These are phyloP conservation scores for Candida ortonii DNA, from an alignment of 805 yeast species.

Conservation along the genomic window DNA sequence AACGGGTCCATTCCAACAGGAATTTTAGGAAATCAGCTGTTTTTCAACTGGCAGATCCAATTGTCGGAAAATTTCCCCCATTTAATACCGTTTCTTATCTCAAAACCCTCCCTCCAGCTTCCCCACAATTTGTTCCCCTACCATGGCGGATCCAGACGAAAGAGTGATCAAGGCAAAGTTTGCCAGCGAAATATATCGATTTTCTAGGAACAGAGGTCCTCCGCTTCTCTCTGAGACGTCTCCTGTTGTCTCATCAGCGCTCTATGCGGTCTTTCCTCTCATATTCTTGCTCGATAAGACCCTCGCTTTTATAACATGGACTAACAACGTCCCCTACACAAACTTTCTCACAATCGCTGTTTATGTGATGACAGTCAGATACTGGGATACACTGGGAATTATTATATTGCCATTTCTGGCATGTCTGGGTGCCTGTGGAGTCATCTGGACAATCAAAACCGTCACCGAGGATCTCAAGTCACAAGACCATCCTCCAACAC, in stretches of 20 bases:
- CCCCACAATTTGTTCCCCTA: slow-evolving; percentile 11
- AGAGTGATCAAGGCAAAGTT: slow-evolving; percentile 20
- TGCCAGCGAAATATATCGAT: slow-evolving; percentile 16
- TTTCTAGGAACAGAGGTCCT: slow-evolving; percentile 20
- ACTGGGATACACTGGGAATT: slow-evolving; percentile 40
- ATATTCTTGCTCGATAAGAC: slow-evolving; percentile 42
- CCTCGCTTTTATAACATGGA: slow-evolving; percentile 52
- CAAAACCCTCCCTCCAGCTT: background rate
- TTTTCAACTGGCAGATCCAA: no score
- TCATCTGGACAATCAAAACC: slow-evolving; percentile 45
- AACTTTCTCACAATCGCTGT: slow-evolving; percentile 42
- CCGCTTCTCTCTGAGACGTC: slow-evolving; percentile 25
- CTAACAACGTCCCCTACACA: slow-evolving; percentile 47
- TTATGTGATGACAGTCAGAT: slow-evolving; percentile 38
- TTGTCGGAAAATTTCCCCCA: no score
- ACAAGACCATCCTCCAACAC: slow-evolving; percentile 39
- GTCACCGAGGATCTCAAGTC: slow-evolving; percentile 37
- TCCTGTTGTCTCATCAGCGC: slow-evolving; percentile 46
- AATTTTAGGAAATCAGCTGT: no score
- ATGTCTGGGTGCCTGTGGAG: slow-evolving; percentile 37
- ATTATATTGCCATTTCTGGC: slow-evolving; percentile 40
- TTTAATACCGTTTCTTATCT: no score
- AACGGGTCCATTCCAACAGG: no score
- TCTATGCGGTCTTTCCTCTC: slow-evolving; percentile 47
- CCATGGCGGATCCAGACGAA: slow-evolving; percentile 9